These are phyloP conservation scores for Xylaria flabelliformis DNA, from an alignment of 495 filamentous ascomycete species.

Conservation along the genomic window DNA sequence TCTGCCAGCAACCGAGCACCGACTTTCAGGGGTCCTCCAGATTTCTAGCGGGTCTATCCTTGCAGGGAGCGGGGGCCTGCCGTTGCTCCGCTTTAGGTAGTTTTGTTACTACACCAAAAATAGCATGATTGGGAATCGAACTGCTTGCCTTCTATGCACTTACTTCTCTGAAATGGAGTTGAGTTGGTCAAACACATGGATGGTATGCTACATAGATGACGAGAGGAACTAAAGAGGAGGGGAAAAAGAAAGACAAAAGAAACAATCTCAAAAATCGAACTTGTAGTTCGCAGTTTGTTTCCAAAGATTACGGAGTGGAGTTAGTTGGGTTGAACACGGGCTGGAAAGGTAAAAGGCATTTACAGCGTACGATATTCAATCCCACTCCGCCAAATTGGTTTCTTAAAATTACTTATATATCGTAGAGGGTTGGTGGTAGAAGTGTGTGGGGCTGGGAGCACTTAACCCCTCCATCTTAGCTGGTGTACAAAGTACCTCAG, in stretches of 20 bases:
- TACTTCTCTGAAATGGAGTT: neutral
- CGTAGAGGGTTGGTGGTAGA: neutral
- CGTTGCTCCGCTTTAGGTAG: neutral
- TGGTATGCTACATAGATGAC: neutral
- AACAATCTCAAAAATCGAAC: slow-evolving; percentile 29
- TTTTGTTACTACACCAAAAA: neutral
- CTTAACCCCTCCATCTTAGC: neutral
- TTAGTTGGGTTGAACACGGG: slow-evolving; percentile 30
- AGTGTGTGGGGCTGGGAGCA: neutral
- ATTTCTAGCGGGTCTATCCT: slow-evolving; percentile 2
- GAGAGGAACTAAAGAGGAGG: neutral
- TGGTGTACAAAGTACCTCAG: slow-evolving; percentile 7
- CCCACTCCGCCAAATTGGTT: slow-evolving; percentile 2
- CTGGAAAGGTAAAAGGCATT: slow-evolving; percentile 32
- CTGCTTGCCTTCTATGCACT: neutral
- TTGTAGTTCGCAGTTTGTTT: slow-evolving; percentile 18
- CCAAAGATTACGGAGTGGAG: slow-evolving; percentile 33
- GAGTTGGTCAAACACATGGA: neutral
- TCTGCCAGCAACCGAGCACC: slow-evolving; percentile 18
- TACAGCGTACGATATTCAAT: slow-evolving; percentile 30
- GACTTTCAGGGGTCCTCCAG: slow-evolving; percentile 36
- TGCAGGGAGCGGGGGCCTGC: neutral
- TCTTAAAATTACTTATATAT: slow-evolving; percentile 20
- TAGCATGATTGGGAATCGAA: neutral
- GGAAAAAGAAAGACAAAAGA: slow-evolving; percentile 14